Conservation (phyloP, 192 early-diverging fungal species). For the Mortierella alpina region DNA sequence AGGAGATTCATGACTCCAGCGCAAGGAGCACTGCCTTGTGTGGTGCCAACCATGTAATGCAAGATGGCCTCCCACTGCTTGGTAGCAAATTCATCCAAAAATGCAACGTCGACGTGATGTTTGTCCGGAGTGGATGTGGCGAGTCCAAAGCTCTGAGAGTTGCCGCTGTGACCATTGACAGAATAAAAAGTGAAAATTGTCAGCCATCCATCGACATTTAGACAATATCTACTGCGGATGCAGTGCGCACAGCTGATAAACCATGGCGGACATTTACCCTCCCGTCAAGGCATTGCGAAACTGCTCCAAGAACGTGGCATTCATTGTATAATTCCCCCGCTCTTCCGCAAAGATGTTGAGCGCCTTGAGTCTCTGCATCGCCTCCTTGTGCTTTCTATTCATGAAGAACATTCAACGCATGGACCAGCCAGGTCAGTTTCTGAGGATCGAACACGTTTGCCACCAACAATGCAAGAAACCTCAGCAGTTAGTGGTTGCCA, state of each 20-base stretch:
- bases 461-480: background rate
- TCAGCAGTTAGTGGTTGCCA: background rate
- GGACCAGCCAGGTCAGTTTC: background rate
- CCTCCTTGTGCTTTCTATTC: conserved; percentile 68
- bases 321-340: conserved; percentile 65
- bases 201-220: background rate
- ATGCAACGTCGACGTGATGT: conserved; percentile 71
- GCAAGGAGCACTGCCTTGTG: conserved; percentile 69
- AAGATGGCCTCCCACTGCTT: conserved; percentile 93
- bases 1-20: conserved; percentile 80
- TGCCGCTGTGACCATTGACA: conserved; percentile 64
- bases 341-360: conserved; percentile 75
- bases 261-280: conserved; percentile 53
- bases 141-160: conserved; percentile 89
- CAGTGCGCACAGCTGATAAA: background rate
- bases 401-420: conserved; percentile 3
- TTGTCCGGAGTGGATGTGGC: conserved; percentile 69
- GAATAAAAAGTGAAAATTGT: background rate
- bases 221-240: background rate
- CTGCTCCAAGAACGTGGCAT: conserved; percentile 73
- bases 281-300: conserved; percentile 80
- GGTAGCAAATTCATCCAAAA: conserved; percentile 83
- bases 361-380: conserved; percentile 75
- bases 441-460: too few relatives aligned
- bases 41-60: conserved; percentile 93